Percentiles rank a stretch among this genome's conserved stretches.
phyloP scores from a whole-genome alignment of 768 basidiomycete species.

The Termitomyces sp. region DNA sequence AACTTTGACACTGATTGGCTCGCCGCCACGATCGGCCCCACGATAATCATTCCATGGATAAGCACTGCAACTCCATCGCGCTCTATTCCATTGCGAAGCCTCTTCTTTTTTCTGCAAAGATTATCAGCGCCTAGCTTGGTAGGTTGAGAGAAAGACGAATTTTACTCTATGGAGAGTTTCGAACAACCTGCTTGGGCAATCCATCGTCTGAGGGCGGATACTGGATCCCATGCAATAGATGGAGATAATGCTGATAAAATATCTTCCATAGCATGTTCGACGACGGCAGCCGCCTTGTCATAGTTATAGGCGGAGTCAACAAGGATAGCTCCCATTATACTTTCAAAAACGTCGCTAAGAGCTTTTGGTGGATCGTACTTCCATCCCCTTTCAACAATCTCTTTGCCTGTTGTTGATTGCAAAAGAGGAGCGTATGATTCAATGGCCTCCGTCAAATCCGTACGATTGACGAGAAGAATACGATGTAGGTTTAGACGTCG shows the following conservation, averaged over 20 bases:
- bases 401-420: conserved; percentile 46
- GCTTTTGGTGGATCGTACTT: conserved; percentile 84
- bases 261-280: conserved; percentile 63
- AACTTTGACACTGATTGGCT: conserved; percentile 64
- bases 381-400: conserved; percentile 72
- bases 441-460: conserved; percentile 65
- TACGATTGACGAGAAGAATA: conserved; percentile 62
- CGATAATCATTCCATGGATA: conserved; percentile 54
- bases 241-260: conserved; percentile 59
- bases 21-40: conserved; percentile 56
- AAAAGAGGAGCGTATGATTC: conserved; percentile 57
- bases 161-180: conserved; percentile 28
- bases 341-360: conserved; percentile 81
- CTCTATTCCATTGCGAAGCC: conserved; percentile 12
- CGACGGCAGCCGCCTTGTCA: conserved; percentile 58
- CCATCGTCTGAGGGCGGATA: conserved; percentile 71
- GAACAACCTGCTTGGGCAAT: conserved; percentile 54
- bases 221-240: conserved; percentile 63
- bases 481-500: conserved; percentile 65
- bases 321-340: conserved; percentile 78
- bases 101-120: conserved; percentile 18
- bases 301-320: conserved; percentile 77
- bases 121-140: not conserved
- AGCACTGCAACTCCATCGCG: conserved; percentile 49
- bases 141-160: not conserved